These are phyloP conservation scores for Hibiscus tridactylites DNA, from an alignment of 345 rosid genomes.

Conservation along the genomic window DNA sequence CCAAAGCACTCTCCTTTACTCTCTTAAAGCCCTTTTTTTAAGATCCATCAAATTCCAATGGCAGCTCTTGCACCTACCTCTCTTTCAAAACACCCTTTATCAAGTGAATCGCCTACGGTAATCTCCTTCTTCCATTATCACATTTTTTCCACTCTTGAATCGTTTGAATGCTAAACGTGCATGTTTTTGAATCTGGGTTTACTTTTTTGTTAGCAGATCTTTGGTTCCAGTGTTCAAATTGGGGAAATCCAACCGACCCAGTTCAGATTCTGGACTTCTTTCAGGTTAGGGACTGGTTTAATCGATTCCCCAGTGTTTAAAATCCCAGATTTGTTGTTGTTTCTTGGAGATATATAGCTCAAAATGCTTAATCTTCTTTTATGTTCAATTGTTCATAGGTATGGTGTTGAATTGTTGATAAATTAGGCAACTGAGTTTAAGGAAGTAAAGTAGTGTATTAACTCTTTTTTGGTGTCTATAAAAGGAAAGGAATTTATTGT, in stretches of 20 bases:
- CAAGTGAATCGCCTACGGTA: neutral
- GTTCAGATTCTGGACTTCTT: neutral
- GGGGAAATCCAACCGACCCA: conserved; percentile 1
- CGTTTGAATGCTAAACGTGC: neutral
- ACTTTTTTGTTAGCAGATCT: conserved; percentile 6
- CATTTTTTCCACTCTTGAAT: neutral
- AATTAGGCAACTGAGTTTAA: neutral
- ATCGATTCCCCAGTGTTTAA: neutral
- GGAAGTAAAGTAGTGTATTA: neutral
- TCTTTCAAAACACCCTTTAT: conserved; percentile 1
- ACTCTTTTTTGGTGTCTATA: too few species aligned
- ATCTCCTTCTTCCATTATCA: neutral
- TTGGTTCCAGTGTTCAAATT: conserved; percentile 1
- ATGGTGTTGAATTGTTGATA: neutral
- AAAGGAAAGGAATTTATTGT: too few species aligned
- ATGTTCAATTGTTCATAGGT: neutral
- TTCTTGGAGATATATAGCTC: neutral
- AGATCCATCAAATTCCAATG: neutral
- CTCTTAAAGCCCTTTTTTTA: neutral
- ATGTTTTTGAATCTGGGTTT: neutral
- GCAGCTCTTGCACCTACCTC: neutral
- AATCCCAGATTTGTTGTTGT: conserved; percentile 1
- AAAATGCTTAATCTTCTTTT: neutral
- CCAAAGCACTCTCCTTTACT: neutral
- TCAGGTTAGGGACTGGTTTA: conserved; percentile 2